phyloP scores from a whole-genome alignment of 2,329 filamentous ascomycete species.

The Pseudogymnoascus sp. region DNA sequence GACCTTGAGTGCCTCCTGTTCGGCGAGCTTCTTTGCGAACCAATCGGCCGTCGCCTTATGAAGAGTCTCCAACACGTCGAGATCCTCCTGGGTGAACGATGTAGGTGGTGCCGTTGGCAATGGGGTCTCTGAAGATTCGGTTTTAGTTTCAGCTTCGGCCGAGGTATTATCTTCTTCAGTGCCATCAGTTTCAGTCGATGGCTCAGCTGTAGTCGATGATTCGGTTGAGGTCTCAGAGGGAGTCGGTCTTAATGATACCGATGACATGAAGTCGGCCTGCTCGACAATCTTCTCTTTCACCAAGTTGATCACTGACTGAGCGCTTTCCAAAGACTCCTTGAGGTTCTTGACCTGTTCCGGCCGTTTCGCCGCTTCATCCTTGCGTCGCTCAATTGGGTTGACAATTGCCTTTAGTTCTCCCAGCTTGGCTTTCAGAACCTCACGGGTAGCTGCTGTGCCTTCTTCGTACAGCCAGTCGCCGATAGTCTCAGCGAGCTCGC shows the following conservation, averaged over 20 bases:
- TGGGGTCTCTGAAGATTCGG: constrained; percentile 27
- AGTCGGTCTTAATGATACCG: constrained; percentile 18
- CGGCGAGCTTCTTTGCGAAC: constrained; percentile 63
- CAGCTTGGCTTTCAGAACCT: constrained; percentile 68
- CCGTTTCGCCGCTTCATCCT: constrained; percentile 63
- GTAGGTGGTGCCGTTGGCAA: constrained; percentile 50
- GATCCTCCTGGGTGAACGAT: constrained; percentile 65
- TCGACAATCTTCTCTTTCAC: constrained; percentile 60
- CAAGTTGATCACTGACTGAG: constrained; percentile 60
- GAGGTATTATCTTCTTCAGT: constrained; percentile 66
- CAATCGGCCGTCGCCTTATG: constrained; percentile 60
- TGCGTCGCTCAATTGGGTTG: constrained; percentile 66
- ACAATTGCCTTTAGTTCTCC: constrained; percentile 72
- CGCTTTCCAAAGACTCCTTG: constrained; percentile 62
- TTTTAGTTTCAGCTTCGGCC: constrained; percentile 20
- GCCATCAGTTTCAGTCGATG: constrained; percentile 39
- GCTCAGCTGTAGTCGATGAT: constrained; percentile 33
- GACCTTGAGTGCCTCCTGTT: constrained; percentile 61
- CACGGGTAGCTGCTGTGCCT: constrained; percentile 66
- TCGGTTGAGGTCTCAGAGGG: constrained; percentile 44
- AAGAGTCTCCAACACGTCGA: constrained; percentile 55
- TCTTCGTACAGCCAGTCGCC: constrained; percentile 91
- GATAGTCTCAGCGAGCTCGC: constrained; percentile 58
- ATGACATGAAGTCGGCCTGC: constrained; percentile 33
- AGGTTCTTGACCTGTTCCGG: constrained; percentile 62